These are phyloP conservation scores for Candida verbasci DNA, from an alignment of 805 yeast species.

Conservation along the genomic window DNA sequence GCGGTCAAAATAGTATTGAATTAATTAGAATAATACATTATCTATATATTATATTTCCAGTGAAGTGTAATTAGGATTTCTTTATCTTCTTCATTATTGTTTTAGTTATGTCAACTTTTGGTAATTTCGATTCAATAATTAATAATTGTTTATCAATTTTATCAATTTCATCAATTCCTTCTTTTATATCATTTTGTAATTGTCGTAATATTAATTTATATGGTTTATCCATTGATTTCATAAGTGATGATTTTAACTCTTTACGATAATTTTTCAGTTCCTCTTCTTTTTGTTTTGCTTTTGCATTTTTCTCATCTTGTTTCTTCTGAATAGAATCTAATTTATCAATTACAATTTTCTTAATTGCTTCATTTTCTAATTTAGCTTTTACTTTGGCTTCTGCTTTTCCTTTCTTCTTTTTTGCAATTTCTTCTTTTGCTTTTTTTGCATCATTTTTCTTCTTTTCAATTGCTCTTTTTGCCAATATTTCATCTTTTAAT, in stretches of 20 bases:
- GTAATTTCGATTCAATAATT: background rate
- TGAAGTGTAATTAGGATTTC: background rate
- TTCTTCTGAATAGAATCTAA: background rate
- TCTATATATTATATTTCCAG: no score
- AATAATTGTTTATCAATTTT: slow-evolving; percentile 1
- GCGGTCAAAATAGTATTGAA: no score
- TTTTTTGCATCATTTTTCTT: background rate
- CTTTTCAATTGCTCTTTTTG: background rate
- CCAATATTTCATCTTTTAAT: background rate
- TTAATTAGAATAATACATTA: no score
- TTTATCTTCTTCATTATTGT: background rate
- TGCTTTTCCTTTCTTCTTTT: background rate
- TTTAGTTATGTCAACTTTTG: background rate
- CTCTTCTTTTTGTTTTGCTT: background rate
- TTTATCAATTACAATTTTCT: background rate
- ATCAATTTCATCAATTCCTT: slow-evolving; percentile 2
- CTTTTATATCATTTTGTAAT: background rate
- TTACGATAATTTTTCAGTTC: background rate
- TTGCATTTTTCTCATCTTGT: background rate
- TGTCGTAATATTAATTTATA: slow-evolving; percentile 1
- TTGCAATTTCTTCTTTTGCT: background rate
- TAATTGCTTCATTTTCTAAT: background rate
- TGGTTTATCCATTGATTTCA: slow-evolving; percentile 3
- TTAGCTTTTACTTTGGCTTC: background rate
- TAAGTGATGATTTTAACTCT: background rate